These are phyloP conservation scores for Citeromyces matritensis DNA, from an alignment of 805 yeast genomes.

Conservation along the genomic window DNA sequence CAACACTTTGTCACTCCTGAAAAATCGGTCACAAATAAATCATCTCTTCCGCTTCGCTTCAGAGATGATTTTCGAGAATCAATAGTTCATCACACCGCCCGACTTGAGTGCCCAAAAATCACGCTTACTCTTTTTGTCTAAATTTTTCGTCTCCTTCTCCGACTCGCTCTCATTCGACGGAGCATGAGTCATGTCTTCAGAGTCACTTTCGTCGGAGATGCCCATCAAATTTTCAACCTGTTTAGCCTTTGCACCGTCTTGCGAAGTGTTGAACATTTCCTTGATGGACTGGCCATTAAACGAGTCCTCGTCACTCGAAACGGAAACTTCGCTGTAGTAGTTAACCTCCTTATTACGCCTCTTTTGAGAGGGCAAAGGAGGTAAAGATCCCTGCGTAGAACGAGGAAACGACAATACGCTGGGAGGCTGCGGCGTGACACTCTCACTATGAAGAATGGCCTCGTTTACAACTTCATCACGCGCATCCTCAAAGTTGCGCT, in stretches of 20 bases:
- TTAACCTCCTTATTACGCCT: constrained; percentile 19
- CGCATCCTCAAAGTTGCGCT: constrained; percentile 67
- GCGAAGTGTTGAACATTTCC: constrained; percentile 8
- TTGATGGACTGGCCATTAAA: constrained; percentile 3
- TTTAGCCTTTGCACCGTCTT: constrained; percentile 3
- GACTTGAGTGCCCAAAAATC: constrained; percentile 23
- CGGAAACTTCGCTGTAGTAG: constrained; percentile 26
- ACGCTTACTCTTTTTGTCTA: constrained; percentile 8
- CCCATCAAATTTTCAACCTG: constrained; percentile 12
- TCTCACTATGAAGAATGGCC: constrained; percentile 22
- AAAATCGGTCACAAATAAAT: too few relatives aligned
- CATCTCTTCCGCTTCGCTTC: too few relatives aligned
- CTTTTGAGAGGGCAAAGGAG: constrained; percentile 20
- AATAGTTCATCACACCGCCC: too few relatives aligned
- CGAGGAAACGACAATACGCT: too few relatives aligned
- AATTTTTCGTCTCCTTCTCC: constrained; percentile 3
- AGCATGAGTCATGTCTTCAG: constrained; percentile 5
- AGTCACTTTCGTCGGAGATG: constrained; percentile 6
- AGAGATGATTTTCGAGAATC: too few relatives aligned
- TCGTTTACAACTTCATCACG: constrained; percentile 46
- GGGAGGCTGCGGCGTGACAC: constrained; percentile 3
- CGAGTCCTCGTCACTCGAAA: constrained; percentile 12
- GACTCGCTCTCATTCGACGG: constrained; percentile 2
- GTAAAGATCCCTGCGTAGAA: constrained; percentile 6
- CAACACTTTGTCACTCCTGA: too few relatives aligned